Evolutionary conservation across 2,329 filamentous ascomycete genomes (phyloP).

Genomic region (Dactylellina haptotyla): DNA sequence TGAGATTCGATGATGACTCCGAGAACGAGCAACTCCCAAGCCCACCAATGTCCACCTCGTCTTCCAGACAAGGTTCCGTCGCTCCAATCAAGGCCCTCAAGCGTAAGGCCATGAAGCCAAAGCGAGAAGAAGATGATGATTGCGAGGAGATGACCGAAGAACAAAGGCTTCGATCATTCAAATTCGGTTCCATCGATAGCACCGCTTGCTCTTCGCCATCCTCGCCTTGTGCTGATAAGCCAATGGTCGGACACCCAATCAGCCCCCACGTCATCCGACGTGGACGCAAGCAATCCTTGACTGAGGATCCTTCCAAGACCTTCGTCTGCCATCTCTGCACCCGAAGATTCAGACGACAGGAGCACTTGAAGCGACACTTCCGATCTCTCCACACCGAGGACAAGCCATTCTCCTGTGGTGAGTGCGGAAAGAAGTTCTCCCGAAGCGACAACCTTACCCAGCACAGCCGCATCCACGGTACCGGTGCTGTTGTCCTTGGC

Average conservation of each 20-base stretch:
- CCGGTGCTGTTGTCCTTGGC: constrained; percentile 86
- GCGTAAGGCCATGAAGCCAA: constrained; percentile 37
- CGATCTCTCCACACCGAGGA: constrained; percentile 97
- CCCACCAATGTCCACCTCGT: constrained; percentile 51
- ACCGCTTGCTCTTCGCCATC: constrained; percentile 22
- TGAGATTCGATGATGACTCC: constrained; percentile 48
- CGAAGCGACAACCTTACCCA: constrained; percentile 97
- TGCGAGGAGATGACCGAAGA: constrained; percentile 49
- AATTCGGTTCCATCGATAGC: constrained; percentile 49
- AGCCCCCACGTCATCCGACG: constrained; percentile 78
- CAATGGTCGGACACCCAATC: constrained; percentile 50
- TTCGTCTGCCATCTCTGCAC: constrained; percentile 97
- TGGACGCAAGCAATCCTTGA: constrained; percentile 97
- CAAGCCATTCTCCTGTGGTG: constrained; percentile 96
- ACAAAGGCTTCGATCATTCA: constrained; percentile 49
- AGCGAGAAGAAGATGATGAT: constrained; percentile 29
- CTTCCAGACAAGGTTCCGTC: constrained; percentile 51
- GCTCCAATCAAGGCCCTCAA: constrained; percentile 37
- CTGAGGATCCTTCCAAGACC: constrained; percentile 97
- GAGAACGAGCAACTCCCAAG: constrained; percentile 52
- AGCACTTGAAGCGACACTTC: constrained; percentile 98
- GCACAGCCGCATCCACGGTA: constrained; percentile 92
- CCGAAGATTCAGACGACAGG: constrained; percentile 95
- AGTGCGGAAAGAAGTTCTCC: constrained; percentile 99
- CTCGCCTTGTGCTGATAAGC: constrained; percentile 29